These are phyloP conservation scores for Yamadazyma epiphylla DNA, from an alignment of 1,139 yeast genomes.

Conservation along the genomic window DNA sequence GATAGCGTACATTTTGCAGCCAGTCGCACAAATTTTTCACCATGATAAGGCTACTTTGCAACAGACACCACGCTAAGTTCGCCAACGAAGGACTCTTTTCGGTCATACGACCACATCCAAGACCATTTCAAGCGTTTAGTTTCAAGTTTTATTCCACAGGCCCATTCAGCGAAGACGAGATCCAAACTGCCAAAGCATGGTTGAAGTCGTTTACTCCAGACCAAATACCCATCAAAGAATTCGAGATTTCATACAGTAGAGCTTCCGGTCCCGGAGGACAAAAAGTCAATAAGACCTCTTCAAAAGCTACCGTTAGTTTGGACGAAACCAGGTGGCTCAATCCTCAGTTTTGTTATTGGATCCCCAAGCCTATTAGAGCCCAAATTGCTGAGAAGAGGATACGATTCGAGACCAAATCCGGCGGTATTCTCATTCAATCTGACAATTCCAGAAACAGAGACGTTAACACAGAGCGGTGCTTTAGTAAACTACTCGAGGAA, in stretches of 20 bases:
- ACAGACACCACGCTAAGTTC: no score
- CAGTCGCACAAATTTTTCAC: no score
- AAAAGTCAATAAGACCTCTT: conserved; percentile 79
- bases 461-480: conserved; percentile 56
- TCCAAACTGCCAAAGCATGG: conserved; percentile 44
- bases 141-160: no score
- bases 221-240: conserved; percentile 47
- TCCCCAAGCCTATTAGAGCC: conserved; percentile 50
- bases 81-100: no score
- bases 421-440: conserved; percentile 61
- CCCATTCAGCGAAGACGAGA: conserved; percentile 17
- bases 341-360: conserved; percentile 50
- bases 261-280: conserved; percentile 97
- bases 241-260: conserved; percentile 57
- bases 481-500: conserved; percentile 52
- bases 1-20: no score
- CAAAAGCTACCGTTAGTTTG: conserved; percentile 71
- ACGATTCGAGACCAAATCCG: conserved; percentile 52
- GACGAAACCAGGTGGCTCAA: conserved; percentile 43
- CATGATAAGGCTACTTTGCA: no score
- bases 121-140: no score
- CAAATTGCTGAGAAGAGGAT: conserved; percentile 41
- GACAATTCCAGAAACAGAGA: conserved; percentile 60
- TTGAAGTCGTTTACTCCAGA: conserved; percentile 25
- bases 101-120: no score